These are phyloP conservation scores for Hyphodiscus hymeniophilus DNA, from an alignment of 495 filamentous ascomycete species.

Conservation along the genomic window DNA sequence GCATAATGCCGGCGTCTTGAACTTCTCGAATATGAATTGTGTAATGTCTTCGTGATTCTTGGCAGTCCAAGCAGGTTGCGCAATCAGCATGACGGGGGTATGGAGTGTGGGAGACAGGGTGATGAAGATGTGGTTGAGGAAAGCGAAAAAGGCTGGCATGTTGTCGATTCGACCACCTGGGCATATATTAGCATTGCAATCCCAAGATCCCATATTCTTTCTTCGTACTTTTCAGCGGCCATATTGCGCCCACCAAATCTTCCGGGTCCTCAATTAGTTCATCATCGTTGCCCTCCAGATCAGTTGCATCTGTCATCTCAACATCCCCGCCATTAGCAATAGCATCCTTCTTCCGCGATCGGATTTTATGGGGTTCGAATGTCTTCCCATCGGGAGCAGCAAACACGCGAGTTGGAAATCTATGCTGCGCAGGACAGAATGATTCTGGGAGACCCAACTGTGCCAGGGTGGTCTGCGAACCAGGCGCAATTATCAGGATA, in stretches of 20 bases:
- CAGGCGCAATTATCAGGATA: conserved; percentile 71
- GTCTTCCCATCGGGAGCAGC: conserved; percentile 59
- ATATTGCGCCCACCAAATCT: conserved; percentile 82
- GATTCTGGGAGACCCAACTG: conserved; percentile 88
- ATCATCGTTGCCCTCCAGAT: conserved; percentile 29
- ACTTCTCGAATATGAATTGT: conserved; percentile 93
- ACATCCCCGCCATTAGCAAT: conserved; percentile 35
- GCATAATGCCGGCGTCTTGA: conserved; percentile 83
- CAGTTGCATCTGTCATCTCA: conserved; percentile 36
- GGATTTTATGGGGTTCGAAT: conserved; percentile 77
- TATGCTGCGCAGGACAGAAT: conserved; percentile 74
- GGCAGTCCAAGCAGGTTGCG: conserved; percentile 77
- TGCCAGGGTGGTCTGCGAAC: conserved; percentile 86
- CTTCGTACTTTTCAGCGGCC: conserved; percentile 65
- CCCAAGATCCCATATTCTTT: not conserved
- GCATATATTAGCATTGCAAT: too few species aligned
- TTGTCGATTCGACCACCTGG: conserved; percentile 71
- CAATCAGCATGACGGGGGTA: conserved; percentile 83
- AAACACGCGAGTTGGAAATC: conserved; percentile 91
- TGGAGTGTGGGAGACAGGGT: conserved; percentile 84
- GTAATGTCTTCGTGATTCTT: conserved; percentile 75
- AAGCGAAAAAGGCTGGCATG: conserved; percentile 86
- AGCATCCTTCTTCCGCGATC: conserved; percentile 53
- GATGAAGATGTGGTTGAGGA: conserved; percentile 80
- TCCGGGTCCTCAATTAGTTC: conserved; percentile 82